Evolutionary conservation across 2,329 filamentous ascomycete species (phyloP), one percentile per base, ranked within the genome.

Genomic region (Beauveria pseudobassiana): DNA sequence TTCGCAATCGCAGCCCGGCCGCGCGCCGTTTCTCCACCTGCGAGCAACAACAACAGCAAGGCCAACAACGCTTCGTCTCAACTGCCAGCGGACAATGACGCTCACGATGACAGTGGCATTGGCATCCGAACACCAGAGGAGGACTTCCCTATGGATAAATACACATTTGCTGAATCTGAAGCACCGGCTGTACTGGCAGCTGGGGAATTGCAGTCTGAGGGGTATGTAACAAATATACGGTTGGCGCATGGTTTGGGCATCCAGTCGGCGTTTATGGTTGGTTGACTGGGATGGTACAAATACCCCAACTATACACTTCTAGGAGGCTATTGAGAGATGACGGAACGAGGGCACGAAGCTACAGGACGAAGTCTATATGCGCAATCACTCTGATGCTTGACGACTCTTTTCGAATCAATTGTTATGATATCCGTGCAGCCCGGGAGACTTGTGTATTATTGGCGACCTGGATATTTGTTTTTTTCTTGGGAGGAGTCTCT

Each of bases 81-180:
- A n/a, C 69, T 72, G 3, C 72, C 62, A 6, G 66, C 78, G 51
- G 78, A 80, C 26, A 69, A 77, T 62, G 79, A 80, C 62, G 75
- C 70, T 3, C 83, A 87, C 64, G 88, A 91, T 66, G 89, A 91
- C 66, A 91, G 88, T 68, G 88, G 87, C 1, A 91, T 91, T 63
- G 87, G 87, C 34, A 87, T 91, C 67, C 77, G 84, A 56, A 87
- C 85, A 5, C 85, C 85, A 1, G 86, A 88, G 59, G 85, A 87
- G 60, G 85, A 88, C 28, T 85, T 85, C 52, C 77, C 80, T 1
- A 80, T 84, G 71, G 82, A 83, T 58, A 87, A 87, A 69, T 87
- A 81, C 68, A 76, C 77, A 10, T 81, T 80, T 63, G 67, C 75
- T 14, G 72, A 71, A 43, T 64, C 70, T 28, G 74, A 77, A 38